A percentile compares a stretch with the other conserved stretches of the same genome.
These are phyloP conservation scores for Vachellia collinsii DNA, from an alignment of 306 rosid species.

Conservation along the genomic window DNA sequence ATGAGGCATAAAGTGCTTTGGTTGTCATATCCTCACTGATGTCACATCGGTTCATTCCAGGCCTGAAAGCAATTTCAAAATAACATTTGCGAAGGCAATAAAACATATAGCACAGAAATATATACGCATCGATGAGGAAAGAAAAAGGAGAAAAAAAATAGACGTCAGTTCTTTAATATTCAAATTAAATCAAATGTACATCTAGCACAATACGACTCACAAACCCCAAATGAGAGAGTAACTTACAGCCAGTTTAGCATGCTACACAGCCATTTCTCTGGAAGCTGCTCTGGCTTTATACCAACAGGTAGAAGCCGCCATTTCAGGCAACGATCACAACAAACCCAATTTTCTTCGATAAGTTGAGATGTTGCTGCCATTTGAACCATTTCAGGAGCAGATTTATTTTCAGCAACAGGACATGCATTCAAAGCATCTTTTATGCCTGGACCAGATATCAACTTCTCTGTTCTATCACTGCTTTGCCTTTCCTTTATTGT, in stretches of 20 bases:
- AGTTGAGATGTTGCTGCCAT: conserved; percentile 41
- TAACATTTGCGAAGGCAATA: conserved; percentile 35
- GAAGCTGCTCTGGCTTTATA: conserved; percentile 75
- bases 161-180: background rate
- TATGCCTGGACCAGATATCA: conserved; percentile 32
- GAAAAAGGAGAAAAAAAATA: conserved; percentile 17
- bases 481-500: conserved; percentile 49
- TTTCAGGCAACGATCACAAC: conserved; percentile 73
- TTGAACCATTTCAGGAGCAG: conserved; percentile 42
- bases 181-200: conserved; percentile 25
- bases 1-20: conserved; percentile 51
- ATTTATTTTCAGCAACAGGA: conserved; percentile 45
- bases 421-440: conserved; percentile 43
- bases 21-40: conserved; percentile 79
- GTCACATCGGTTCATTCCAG: conserved; percentile 78
- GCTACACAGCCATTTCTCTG: conserved; percentile 87
- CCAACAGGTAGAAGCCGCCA: conserved; percentile 91
- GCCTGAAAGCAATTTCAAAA: conserved; percentile 57
- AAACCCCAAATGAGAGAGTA: conserved; percentile 43
- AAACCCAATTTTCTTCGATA: conserved; percentile 72
- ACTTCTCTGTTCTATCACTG: conserved; percentile 43
- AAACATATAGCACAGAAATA: conserved; percentile 17
- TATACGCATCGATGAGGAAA: background rate
- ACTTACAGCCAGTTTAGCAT: conserved; percentile 98
- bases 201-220: conserved; percentile 12